Base-by-base conservation (phyloP, 495 filamentous ascomycete species). In the Talaromyces adpressus region DNA sequence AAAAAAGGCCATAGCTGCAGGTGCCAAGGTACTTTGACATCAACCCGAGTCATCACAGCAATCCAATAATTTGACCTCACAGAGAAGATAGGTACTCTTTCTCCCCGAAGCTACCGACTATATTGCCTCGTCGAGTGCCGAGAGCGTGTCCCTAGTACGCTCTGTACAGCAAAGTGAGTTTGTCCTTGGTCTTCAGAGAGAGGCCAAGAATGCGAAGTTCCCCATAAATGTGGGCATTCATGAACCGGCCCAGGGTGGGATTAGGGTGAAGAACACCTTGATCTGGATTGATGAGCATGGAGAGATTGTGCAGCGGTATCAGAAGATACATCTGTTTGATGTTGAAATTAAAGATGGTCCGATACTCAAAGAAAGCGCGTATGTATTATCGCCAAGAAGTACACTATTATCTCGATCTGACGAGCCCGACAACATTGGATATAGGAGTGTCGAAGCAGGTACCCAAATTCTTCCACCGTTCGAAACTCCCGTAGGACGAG, bases 31-130 rank as follows among this genome's bases (percentile, higher is more conserved):
- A 72, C 49, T 29, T 20, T 36, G 20, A 14, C 18, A 9, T 45
- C 41, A 45, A 9, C 1, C n/a, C 6, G 16, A 49, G 0, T 9
- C 18, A 18, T 9, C 45, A 20, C 6, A 49, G 4, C 52, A 56
- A 56, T 25, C n/a, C 23, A 11, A 5, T 29, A 1, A n/a, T 25
- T 56, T 56, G 27, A 56, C 11, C 27, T 56, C 52, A 39, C 22
- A 52, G 53, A 25, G 6, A 52, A 62, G 12, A 4, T 65, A 93
- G 90, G 86, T 89, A 27, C 80, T 97, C 59, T 96, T 97, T 74
- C 89, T 97, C 64, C 94, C 92, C 18, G 92, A 97, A 81, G 93
- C 93, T 47, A 86, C 82, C 63, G 93, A 97, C 76, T 97, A 96
- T 79, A 92, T 96, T 65, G 86, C 83, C 51, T 78, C 80, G 16